Evolutionary conservation across 116 monocot genomes (phyloP), one percentile per base, ranked within the genome.

Genomic region (Thalassia testudinum): DNA sequence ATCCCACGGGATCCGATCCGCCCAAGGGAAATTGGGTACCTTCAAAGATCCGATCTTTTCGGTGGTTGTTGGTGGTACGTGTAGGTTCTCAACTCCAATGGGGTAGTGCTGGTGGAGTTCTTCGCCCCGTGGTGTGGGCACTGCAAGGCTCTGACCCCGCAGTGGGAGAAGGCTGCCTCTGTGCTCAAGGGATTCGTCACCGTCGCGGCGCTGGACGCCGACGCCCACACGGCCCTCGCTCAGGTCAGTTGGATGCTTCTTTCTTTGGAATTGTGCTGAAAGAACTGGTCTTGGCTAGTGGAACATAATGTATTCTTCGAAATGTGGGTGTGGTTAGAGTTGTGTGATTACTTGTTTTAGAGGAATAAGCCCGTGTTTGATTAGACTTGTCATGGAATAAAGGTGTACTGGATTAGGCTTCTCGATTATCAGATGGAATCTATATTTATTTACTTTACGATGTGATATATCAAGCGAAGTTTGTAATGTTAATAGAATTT

Each of bases 61-160:
- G 24, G 17, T 24, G 27, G 2, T 11, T 42, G 22, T 57, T 26
- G 43, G 1, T 27, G 21, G 30, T 60, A n/a, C n/a, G 61, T 43
- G 24, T 60, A 95, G 95, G 95, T 95, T 4, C 21, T 95, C 50
- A 59, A 82, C 37, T 73, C 89, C 13, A 97, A 88, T 42, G 69
- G 89, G 14, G 68, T 97, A 27, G 95, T 97, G 14, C 66, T 97
- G 54, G 89, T 97, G 22, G 95, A 97, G 72, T 97, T 97, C 75
- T 97, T 85, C 47, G 95, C 95, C 42, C 95, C 95, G 8, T 97
- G 95, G 95, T 97, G 95, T 56, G 89, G 95, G 12, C 95, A 97
- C 74, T 97, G 95, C 51, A 40, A 88, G 53, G 85, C 84, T 26
- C 72, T 97, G 44, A 79, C 89, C 16, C 88, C 95, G 8, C 62